phyloP scores from a whole-genome alignment of 2,329 filamentous ascomycete genomes.

The Pestalotiopsis fici region DNA sequence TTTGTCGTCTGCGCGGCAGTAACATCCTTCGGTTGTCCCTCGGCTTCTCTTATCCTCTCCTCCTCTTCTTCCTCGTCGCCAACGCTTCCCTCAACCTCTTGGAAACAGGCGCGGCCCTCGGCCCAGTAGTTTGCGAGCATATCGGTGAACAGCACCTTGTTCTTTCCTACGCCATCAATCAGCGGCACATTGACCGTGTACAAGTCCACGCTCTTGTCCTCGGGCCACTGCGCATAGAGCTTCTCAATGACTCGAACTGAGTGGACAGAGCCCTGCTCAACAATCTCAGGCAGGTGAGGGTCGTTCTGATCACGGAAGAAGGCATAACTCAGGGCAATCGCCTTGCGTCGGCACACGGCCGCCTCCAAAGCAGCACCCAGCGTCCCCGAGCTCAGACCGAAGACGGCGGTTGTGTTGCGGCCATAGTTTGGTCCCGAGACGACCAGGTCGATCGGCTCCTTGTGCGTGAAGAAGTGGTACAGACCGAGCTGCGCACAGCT shows the following conservation, averaged over 20 bases:
- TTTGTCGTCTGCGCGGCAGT: constrained; percentile 24
- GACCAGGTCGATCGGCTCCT: constrained; percentile 73
- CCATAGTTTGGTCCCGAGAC: constrained; percentile 83
- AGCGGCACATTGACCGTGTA: constrained; percentile 92
- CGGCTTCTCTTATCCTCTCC: constrained; percentile 68
- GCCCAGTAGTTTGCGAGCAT: constrained; percentile 93
- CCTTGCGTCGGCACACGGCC: constrained; percentile 66
- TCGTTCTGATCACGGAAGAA: constrained; percentile 88
- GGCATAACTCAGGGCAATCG: constrained; percentile 86
- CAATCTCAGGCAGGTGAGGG: constrained; percentile 59
- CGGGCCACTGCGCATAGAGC: constrained; percentile 72
- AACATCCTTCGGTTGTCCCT: constrained; percentile 29
- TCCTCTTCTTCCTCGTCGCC: constrained; percentile 72
- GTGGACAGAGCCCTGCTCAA: constrained; percentile 74
- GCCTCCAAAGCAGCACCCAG: constrained; percentile 78
- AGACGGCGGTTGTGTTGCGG: constrained; percentile 78
- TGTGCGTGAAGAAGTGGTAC: constrained; percentile 75
- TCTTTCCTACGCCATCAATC: constrained; percentile 69
- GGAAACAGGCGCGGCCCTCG: constrained; percentile 79
- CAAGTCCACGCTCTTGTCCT: constrained; percentile 70
- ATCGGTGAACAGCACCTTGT: constrained; percentile 78
- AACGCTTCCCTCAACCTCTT: constrained; percentile 70
- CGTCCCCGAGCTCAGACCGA: constrained; percentile 76
- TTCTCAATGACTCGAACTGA: constrained; percentile 78
- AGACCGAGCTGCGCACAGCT: constrained; percentile 82